These are phyloP conservation scores for Penicillium crustosum DNA, from an alignment of 2,329 filamentous ascomycete species.

Conservation along the genomic window DNA sequence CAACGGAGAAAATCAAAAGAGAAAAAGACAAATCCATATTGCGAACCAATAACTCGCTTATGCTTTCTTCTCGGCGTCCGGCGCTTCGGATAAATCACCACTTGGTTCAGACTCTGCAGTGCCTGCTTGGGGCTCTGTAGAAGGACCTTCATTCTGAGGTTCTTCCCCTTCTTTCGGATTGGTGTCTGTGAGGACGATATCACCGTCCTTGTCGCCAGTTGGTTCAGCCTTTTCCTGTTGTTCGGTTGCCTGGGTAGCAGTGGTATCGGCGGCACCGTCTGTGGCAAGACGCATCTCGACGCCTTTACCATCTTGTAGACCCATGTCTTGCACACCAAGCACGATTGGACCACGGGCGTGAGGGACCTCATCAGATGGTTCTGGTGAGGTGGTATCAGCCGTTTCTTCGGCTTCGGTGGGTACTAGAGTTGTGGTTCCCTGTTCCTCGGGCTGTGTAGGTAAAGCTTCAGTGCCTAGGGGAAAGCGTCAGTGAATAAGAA, in stretches of 20 bases:
- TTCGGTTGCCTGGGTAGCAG: slow-evolving; percentile 8
- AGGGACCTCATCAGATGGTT: slow-evolving; percentile 63
- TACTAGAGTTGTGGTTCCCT: neutral
- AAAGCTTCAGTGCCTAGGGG: slow-evolving; percentile 2
- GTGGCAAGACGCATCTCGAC: slow-evolving; percentile 42
- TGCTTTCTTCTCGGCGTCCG: slow-evolving; percentile 16
- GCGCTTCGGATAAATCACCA: slow-evolving; percentile 9
- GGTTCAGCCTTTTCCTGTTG: slow-evolving; percentile 15
- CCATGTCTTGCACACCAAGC: slow-evolving; percentile 83
- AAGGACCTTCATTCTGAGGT: slow-evolving; percentile 12
- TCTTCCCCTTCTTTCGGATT: slow-evolving; percentile 19
- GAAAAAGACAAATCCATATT: neutral
- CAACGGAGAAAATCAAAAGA: slow-evolving; percentile 4
- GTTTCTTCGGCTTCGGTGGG: slow-evolving; percentile 20
- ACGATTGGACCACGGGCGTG: slow-evolving; percentile 82
- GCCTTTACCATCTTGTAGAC: slow-evolving; percentile 63
- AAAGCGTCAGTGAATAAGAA: slow-evolving; percentile 2
- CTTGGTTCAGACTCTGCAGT: slow-evolving; percentile 4
- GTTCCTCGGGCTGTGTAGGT: slow-evolving; percentile 7
- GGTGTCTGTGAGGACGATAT: slow-evolving; percentile 41
- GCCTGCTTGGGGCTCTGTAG: slow-evolving; percentile 4
- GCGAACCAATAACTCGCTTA: slow-evolving; percentile 1
- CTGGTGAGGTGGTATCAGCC: slow-evolving; percentile 35
- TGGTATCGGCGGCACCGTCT: slow-evolving; percentile 9
- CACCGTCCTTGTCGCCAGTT: slow-evolving; percentile 34